Evolutionary conservation across 768 basidiomycete genomes (phyloP), one percentile per base, ranked within the genome.

Genomic region (Galerina marginata): DNA sequence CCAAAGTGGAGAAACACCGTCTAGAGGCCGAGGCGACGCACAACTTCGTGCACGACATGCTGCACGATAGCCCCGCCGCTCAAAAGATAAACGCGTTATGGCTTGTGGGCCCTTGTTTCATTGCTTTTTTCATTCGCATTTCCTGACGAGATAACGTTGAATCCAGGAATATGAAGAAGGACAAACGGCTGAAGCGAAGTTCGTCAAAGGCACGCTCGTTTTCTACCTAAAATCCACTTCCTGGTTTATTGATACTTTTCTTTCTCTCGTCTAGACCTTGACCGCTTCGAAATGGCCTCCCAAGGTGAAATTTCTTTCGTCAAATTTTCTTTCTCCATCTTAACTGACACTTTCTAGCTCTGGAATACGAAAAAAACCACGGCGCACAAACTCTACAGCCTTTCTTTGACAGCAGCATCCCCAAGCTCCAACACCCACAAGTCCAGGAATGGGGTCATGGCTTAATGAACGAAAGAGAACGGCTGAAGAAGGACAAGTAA

Each of bases 21-120:
- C 79, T 93, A 11, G 95, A 96, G 79, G 79, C 82, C 87, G 89
- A 90, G 69, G 95, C 95, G 2, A 98, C 98, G 90, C 83, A 89
- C 53, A 92, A 92, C 61, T 95, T 98, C 70, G 81, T 92, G 3
- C 81, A 92, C 54, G 91, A 91, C 56, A 96, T 98, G 92, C 74
- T 98, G n/a, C 92, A 93, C 62, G 75, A 84, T 40, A 86, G 83
- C 59, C 83, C 87, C 14, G 86, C 88, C 0, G 89, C 90, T 4
- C 78, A 86, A 55, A 83, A 82, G 36, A 92, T 95, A 20, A 74
- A 85, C 62, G 75, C 82, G 0, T 73, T 96, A 0, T 96, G 92
- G 91, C 75, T 86, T 75, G 92, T 87, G 60, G 14, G 76, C 73
- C n/a, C 2, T 38, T 9, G 54, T 5, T 1, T 42, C 51, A 20